phyloP scores from a whole-genome alignment of 1,139 yeast genomes.

The Kazachstania sp. region DNA sequence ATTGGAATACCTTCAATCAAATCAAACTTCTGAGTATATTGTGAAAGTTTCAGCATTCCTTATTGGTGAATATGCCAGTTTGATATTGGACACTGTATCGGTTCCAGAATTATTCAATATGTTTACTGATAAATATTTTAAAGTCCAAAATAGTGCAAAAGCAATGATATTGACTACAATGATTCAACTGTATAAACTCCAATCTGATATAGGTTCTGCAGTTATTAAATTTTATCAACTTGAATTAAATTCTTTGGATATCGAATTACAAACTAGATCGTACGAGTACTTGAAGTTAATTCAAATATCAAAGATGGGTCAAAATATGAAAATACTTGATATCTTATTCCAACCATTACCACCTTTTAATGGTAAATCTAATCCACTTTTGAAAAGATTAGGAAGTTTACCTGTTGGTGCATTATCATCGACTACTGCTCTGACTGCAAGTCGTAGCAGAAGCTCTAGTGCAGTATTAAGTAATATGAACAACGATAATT shows the following conservation, averaged over 20 bases:
- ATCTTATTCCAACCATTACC: slow-evolving; percentile 63
- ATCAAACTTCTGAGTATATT: slow-evolving; percentile 51
- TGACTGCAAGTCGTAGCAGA: slow-evolving; percentile 13
- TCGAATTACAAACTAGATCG: slow-evolving; percentile 84
- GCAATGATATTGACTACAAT: slow-evolving; percentile 66
- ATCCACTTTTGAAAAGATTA: slow-evolving; percentile 53
- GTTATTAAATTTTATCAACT: slow-evolving; percentile 61
- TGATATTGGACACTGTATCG: slow-evolving; percentile 35
- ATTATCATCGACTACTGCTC: slow-evolving; percentile 9
- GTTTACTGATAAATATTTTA: slow-evolving; percentile 55
- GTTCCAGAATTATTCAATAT: slow-evolving; percentile 56
- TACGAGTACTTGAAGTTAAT: slow-evolving; percentile 64
- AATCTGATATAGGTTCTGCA: slow-evolving; percentile 43
- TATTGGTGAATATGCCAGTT: slow-evolving; percentile 71
- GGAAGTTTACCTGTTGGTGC: slow-evolving; percentile 31
- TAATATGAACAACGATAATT: background rate
- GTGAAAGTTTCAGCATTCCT: slow-evolving; percentile 69
- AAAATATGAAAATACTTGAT: slow-evolving; percentile 36
- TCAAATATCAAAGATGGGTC: slow-evolving; percentile 35
- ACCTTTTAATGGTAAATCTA: slow-evolving; percentile 55
- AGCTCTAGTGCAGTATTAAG: background rate
- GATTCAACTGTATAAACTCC: slow-evolving; percentile 48
- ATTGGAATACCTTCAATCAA: slow-evolving; percentile 35
- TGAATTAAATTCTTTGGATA: slow-evolving; percentile 62
- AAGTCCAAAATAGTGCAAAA: slow-evolving; percentile 51